Evolutionary conservation across 73 alveolate genomes (phyloP).

Genomic region (Paramecium primaurelia): DNA sequence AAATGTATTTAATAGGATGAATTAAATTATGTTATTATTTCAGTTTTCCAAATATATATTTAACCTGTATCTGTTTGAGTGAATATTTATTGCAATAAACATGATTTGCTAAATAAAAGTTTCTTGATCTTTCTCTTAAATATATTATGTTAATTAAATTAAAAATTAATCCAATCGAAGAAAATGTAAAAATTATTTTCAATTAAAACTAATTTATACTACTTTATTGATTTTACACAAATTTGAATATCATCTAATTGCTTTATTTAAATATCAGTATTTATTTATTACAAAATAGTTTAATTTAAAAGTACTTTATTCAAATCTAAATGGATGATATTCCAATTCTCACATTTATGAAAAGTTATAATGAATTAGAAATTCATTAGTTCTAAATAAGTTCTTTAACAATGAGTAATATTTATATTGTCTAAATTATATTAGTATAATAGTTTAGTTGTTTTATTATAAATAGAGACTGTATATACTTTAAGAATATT

Average conservation of each 20-base stretch:
- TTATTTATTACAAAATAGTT: background rate
- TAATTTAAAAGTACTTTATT: background rate
- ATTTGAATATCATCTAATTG: background rate
- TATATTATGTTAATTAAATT: background rate
- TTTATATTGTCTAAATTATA: background rate
- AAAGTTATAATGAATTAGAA: background rate
- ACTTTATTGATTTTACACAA: background rate
- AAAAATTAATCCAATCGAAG: background rate
- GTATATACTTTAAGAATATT: background rate
- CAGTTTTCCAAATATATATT: background rate
- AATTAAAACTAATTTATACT: background rate
- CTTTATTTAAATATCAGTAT: background rate
- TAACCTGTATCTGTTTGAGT: background rate
- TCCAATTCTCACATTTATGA: background rate
- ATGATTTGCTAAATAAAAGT: background rate
- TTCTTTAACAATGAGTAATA: background rate
- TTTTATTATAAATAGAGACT: background rate
- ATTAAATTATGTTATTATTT: background rate
- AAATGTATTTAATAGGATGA: background rate
- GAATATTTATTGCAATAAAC: background rate
- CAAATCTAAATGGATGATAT: background rate
- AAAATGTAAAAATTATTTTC: background rate
- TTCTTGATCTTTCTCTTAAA: background rate
- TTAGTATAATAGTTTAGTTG: background rate
- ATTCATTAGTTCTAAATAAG: background rate